Conservation (phyloP, 306 rosid species). For the Pterocarpus santalinus region DNA sequence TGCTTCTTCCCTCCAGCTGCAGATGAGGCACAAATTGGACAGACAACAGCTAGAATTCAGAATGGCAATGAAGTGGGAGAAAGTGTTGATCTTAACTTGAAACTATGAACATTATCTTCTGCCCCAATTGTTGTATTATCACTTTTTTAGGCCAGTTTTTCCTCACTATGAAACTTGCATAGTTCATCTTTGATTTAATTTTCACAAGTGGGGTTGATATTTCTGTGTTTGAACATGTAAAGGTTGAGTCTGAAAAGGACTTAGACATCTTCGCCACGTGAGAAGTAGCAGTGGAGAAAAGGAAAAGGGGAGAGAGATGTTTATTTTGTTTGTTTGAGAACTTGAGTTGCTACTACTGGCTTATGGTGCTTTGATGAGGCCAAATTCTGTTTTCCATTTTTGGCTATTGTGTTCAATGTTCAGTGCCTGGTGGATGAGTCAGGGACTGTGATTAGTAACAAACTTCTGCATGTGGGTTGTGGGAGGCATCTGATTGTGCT, state of each 20-base stretch:
- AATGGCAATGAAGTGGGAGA: constrained; percentile 55
- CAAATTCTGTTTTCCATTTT: constrained; percentile 27
- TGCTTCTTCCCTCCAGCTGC: constrained; percentile 65
- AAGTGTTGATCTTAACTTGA: constrained; percentile 78
- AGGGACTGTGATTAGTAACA: constrained; percentile 52
- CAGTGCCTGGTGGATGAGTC: constrained; percentile 44
- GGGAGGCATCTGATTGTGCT: constrained; percentile 50
- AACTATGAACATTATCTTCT: constrained; percentile 55
- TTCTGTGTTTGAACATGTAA: constrained; percentile 54
- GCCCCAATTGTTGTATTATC: not conserved
- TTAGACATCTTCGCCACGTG: constrained; percentile 57
- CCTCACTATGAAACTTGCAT: constrained; percentile 45
- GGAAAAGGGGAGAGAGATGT: constrained; percentile 39
- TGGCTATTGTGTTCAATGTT: constrained; percentile 25
- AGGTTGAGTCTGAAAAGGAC: constrained; percentile 52
- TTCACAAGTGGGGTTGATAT: constrained; percentile 45
- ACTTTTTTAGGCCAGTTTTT: constrained; percentile 47
- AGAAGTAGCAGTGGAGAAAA: constrained; percentile 37
- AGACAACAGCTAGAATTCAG: constrained; percentile 48
- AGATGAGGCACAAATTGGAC: constrained; percentile 49
- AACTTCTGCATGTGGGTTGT: constrained; percentile 58
- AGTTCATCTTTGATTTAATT: constrained; percentile 8
- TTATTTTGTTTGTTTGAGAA: constrained; percentile 38
- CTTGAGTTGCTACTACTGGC: constrained; percentile 3
- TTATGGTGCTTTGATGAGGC: constrained; percentile 26